phyloP scores from a whole-genome alignment of 1,284 basidiomycete species.

The Austroboletus niveus region DNA sequence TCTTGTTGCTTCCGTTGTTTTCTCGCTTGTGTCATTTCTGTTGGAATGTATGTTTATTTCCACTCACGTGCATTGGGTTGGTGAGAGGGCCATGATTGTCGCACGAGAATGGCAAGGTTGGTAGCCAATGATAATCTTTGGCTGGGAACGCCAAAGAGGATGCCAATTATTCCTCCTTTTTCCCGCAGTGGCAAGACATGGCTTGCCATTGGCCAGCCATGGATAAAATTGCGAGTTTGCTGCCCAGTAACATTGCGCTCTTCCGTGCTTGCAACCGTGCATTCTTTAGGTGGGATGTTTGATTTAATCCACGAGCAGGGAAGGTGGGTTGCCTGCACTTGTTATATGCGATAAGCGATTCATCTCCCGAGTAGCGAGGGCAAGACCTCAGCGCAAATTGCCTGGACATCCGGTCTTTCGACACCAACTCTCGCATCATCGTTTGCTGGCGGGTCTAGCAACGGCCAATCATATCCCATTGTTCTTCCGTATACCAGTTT shows the following conservation, averaged over 20 bases:
- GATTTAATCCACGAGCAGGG: not conserved
- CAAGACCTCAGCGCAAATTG: not conserved
- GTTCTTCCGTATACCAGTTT: not conserved
- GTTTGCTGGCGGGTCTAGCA: not conserved
- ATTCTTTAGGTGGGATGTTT: not conserved
- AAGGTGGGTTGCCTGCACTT: not conserved
- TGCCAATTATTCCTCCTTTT: not conserved
- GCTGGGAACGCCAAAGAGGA: slow-evolving; percentile 1
- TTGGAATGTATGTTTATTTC: not conserved
- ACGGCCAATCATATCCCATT: no score
- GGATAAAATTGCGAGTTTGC: no score
- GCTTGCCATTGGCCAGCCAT: slow-evolving; percentile 2
- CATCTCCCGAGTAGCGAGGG: not conserved
- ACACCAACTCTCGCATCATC: not conserved
- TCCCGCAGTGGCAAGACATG: slow-evolving; percentile 1
- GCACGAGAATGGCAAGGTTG: not conserved
- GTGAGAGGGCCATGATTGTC: not conserved
- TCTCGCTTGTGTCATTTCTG: not conserved
- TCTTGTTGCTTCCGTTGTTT: not conserved
- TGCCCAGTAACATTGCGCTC: no score
- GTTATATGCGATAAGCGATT: not conserved
- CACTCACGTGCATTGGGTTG: slow-evolving; percentile 11
- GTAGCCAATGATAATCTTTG: slow-evolving; percentile 4
- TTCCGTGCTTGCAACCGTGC: not conserved
- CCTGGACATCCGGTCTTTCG: not conserved